These are phyloP conservation scores for Bryopsis sp. DNA, from an alignment of 139 green algal species.

Conservation along the genomic window DNA sequence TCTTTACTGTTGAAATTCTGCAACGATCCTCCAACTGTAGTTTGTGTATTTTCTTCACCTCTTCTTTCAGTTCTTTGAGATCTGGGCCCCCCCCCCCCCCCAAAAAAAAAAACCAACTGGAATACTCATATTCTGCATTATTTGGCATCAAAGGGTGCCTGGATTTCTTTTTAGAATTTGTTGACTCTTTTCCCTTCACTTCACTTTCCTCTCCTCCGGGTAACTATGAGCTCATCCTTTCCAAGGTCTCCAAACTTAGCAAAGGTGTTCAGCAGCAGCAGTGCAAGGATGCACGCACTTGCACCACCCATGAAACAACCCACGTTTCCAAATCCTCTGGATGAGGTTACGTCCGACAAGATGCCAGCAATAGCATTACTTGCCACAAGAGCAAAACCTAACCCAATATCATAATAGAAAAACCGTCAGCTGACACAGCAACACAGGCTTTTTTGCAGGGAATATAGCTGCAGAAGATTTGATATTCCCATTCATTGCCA, in stretches of 20 bases:
- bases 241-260: slow-evolving; percentile 47
- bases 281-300: slow-evolving; percentile 35
- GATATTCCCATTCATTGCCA: neutral
- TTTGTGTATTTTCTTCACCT: too few species aligned
- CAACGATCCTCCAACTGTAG: too few species aligned
- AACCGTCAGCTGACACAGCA: neutral
- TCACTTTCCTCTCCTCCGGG: slow-evolving; percentile 13
- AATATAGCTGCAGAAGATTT: neutral
- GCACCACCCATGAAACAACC: slow-evolving; percentile 67
- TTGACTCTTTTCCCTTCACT: too few species aligned
- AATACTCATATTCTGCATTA: too few species aligned
- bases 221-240: slow-evolving; percentile 36
- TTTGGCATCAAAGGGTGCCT: too few species aligned
- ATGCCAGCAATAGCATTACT: slow-evolving; percentile 58
- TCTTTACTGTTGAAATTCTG: too few species aligned
- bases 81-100: too few species aligned
- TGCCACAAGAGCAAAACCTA: slow-evolving; percentile 58
- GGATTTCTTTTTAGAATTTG: too few species aligned
- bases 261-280: slow-evolving; percentile 44
- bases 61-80: too few species aligned
- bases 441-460: neutral
- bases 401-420: too few species aligned
- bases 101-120: too few species aligned
- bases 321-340: slow-evolving; percentile 44
- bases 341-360: slow-evolving; percentile 46